Percentiles rank a stretch among this genome's conserved stretches.
Conservation (phyloP, 2,329 filamentous ascomycete genomes). For the Xylaria sp. region DNA sequence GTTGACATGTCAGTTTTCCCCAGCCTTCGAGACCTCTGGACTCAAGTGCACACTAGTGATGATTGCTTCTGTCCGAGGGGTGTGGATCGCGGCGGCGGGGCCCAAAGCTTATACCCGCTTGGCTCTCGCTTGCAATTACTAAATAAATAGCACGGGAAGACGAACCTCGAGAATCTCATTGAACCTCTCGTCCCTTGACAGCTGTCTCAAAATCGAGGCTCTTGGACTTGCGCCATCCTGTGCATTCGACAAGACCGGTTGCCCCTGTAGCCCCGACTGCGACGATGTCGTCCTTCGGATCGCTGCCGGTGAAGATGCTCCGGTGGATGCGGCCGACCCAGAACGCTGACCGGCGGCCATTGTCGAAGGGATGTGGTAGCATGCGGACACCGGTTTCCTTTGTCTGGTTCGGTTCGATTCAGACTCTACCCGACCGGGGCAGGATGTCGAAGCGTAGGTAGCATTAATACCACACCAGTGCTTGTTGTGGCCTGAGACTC, state of each 20-base stretch:
- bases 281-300: conserved; percentile 36
- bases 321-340: conserved; percentile 6
- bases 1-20: background rate
- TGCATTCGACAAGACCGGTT: conserved; percentile 19
- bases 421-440: conserved; percentile 2
- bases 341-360: conserved; percentile 31
- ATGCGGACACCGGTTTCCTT: background rate
- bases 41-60: background rate
- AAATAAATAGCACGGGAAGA: conserved; percentile 16
- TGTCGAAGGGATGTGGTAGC: background rate
- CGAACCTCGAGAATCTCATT: conserved; percentile 60
- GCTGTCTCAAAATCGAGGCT: conserved; percentile 36
- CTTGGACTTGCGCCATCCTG: conserved; percentile 22
- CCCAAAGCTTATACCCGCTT: conserved; percentile 16
- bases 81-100: conserved; percentile 9
- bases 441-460: conserved; percentile 1
- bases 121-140: background rate
- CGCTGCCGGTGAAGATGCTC: conserved; percentile 3
- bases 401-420: conserved; percentile 1
- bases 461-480: background rate
- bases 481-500: background rate
- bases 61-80: background rate
- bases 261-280: conserved; percentile 26
- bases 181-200: conserved; percentile 55
- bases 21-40: background rate